Percentiles rank a stretch among this genome's conserved stretches.
These are phyloP conservation scores for Scutellaria galericulata DNA, from an alignment of 257 asterid genomes.

Conservation along the genomic window DNA sequence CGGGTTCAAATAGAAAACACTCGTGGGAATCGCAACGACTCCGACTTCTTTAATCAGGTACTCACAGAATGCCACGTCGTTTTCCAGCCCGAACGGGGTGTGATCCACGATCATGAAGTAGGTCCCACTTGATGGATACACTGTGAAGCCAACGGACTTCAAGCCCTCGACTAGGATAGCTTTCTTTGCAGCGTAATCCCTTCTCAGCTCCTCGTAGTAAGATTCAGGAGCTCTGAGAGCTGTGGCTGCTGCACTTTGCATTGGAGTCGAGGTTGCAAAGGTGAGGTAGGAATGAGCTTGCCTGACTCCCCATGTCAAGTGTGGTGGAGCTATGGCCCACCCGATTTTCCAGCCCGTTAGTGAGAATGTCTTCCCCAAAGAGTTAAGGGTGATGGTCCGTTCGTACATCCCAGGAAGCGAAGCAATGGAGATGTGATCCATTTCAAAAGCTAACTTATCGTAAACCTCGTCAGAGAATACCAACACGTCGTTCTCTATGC, in stretches of 20 bases:
- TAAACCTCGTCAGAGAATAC: constrained; percentile 88
- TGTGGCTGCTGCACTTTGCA: constrained; percentile 84
- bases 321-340: constrained; percentile 96
- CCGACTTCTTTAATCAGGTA: constrained; percentile 90
- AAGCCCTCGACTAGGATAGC: constrained; percentile 80
- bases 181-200: constrained; percentile 78
- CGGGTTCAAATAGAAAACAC: constrained; percentile 86
- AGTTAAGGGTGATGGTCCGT: constrained; percentile 81
- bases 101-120: constrained; percentile 91
- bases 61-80: constrained; percentile 89
- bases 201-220: constrained; percentile 74
- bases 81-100: constrained; percentile 76
- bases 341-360: constrained; percentile 98
- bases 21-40: constrained; percentile 91
- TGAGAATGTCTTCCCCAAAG: constrained; percentile 94
- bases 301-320: constrained; percentile 89
- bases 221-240: constrained; percentile 87
- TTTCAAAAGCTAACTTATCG: constrained; percentile 87
- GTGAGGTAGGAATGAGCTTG: constrained; percentile 92
- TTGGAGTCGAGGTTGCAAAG: constrained; percentile 93
- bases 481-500: constrained; percentile 78
- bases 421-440: constrained; percentile 90
- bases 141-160: constrained; percentile 78
- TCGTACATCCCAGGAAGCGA: constrained; percentile 91
- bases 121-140: constrained; percentile 89